phyloP scores from a whole-genome alignment of 2,329 filamentous ascomycete species.

The Arthrobotrys sphaeroides region DNA sequence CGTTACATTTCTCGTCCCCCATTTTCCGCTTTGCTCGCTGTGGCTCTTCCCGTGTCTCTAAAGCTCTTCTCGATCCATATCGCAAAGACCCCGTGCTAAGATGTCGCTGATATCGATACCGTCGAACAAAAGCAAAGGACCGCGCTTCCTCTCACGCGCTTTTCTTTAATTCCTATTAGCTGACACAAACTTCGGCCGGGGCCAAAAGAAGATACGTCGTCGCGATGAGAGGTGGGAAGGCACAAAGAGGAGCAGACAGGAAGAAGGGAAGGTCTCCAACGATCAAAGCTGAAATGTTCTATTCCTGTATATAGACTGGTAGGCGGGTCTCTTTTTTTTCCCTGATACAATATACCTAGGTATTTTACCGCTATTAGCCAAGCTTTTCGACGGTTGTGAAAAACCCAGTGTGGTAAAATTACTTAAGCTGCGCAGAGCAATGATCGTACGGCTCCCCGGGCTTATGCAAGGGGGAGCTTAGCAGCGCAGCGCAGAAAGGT shows the following conservation, averaged over 20 bases:
- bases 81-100: constrained; percentile 1
- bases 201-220: too few relatives aligned
- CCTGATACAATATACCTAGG: constrained; percentile 2
- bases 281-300: constrained; percentile 1
- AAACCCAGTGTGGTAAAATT: too few relatives aligned
- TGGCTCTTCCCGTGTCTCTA: neutral
- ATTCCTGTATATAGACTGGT: constrained; percentile 40
- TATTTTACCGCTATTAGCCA: neutral
- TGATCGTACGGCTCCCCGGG: too few relatives aligned
- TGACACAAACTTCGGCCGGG: too few relatives aligned
- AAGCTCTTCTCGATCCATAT: neutral
- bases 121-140: neutral
- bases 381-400: too few relatives aligned
- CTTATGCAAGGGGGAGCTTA: too few relatives aligned
- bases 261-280: neutral
- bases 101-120: constrained; percentile 1
- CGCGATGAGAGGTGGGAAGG: neutral
- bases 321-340: constrained; percentile 10
- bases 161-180: too few relatives aligned
- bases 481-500: too few relatives aligned
- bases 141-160: too few relatives aligned
- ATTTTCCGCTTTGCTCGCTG: neutral
- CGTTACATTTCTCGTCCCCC: neutral
- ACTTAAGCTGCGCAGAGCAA: too few relatives aligned
- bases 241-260: neutral